Evolutionary conservation across 2,329 filamentous ascomycete species (phyloP).

Genomic region (Dactylonectria macrodidyma): DNA sequence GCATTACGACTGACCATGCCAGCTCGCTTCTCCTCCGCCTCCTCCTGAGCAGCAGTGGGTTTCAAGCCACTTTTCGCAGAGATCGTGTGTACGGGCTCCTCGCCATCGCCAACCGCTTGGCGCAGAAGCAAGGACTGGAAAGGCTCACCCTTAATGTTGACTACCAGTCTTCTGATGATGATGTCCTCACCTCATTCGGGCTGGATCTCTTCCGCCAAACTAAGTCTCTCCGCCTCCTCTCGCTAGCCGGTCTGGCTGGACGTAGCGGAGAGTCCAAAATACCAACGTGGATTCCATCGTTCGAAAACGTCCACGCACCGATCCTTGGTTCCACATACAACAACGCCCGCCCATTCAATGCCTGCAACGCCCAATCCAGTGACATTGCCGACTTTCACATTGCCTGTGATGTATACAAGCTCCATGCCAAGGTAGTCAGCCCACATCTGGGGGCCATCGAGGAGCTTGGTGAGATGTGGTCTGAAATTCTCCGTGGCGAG

Average conservation of each 20-base stretch:
- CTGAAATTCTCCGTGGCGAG: constrained; percentile 23
- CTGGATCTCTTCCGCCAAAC: constrained; percentile 34
- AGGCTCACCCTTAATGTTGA: constrained; percentile 34
- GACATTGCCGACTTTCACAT: constrained; percentile 26
- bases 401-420: constrained; percentile 19
- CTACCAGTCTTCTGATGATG: constrained; percentile 37
- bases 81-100: constrained; percentile 46
- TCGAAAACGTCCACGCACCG: constrained; percentile 37
- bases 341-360: constrained; percentile 30
- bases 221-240: constrained; percentile 40
- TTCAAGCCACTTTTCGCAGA: constrained; percentile 36
- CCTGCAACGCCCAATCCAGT: constrained; percentile 4
- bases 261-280: constrained; percentile 26
- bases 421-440: constrained; percentile 33
- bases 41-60: constrained; percentile 38
- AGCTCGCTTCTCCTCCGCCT: constrained; percentile 31
- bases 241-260: constrained; percentile 36
- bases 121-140: constrained; percentile 25
- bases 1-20: constrained; percentile 28
- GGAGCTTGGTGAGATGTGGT: constrained; percentile 31
- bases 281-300: constrained; percentile 42
- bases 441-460: constrained; percentile 40
- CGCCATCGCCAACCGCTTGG: constrained; percentile 42
- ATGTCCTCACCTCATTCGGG: constrained; percentile 33
- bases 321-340: constrained; percentile 32